Evolutionary conservation across 768 basidiomycete species (phyloP).

Genomic region (Rhodotorula babjevae): DNA sequence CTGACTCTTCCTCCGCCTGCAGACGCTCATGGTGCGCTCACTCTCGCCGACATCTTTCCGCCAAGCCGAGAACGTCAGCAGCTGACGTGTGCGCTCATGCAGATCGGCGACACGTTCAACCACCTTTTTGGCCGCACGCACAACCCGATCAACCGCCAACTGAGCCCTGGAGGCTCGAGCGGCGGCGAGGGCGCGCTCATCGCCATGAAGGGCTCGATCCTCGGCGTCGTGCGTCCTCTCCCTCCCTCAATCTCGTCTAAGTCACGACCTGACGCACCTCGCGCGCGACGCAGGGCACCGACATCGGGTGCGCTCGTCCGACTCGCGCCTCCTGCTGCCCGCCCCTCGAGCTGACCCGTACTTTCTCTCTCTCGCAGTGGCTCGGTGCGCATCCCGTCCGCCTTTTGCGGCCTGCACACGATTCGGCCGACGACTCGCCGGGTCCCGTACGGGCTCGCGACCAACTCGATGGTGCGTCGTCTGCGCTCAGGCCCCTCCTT

Average conservation of each 20-base stretch:
- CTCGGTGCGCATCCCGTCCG: conserved; percentile 59
- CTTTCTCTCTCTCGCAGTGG: background rate
- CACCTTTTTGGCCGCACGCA: conserved; percentile 59
- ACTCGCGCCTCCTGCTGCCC: too few relatives aligned
- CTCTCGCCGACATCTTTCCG: too few relatives aligned
- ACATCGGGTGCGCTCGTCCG: background rate
- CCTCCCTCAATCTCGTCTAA: too few relatives aligned
- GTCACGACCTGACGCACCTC: background rate
- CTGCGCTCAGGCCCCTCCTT: too few relatives aligned
- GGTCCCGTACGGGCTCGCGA: conserved; percentile 26
- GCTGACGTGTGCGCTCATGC: background rate
- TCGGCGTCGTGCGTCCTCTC: conserved; percentile 33
- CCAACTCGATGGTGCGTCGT: conserved; percentile 56
- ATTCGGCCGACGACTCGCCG: conserved; percentile 22
- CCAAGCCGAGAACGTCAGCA: too few relatives aligned
- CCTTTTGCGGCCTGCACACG: conserved; percentile 61
- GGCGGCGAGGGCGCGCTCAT: conserved; percentile 45
- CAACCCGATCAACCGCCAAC: conserved; percentile 42
- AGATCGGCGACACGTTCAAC: conserved; percentile 74
- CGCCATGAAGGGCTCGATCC: conserved; percentile 37
- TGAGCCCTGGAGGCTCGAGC: conserved; percentile 41
- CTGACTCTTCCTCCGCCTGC: background rate
- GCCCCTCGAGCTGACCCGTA: conserved; percentile 42
- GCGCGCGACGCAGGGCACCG: conserved; percentile 12
- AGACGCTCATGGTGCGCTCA: conserved; percentile 1